A percentile compares a stretch with the other conserved stretches of the same genome.
These are phyloP conservation scores for Acrodontium crateriforme DNA, from an alignment of 2,329 filamentous ascomycete genomes.

Conservation along the genomic window DNA sequence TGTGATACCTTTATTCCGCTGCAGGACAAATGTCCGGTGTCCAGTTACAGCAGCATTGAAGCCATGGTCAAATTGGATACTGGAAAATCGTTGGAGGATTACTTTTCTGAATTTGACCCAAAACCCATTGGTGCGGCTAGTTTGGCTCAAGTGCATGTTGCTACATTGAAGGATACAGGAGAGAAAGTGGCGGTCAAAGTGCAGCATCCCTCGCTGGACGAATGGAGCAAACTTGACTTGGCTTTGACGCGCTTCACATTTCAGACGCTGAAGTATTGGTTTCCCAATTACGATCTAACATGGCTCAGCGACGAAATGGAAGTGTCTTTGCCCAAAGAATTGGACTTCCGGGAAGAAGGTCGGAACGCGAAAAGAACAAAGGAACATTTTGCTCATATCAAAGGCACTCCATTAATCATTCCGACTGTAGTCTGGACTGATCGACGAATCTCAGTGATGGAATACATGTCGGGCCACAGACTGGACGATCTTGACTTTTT, in stretches of 20 bases:
- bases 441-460: constrained; percentile 86
- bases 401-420: constrained; percentile 69
- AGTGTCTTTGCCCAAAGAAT: constrained; percentile 71
- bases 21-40: constrained; percentile 90
- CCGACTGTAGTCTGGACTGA: constrained; percentile 83
- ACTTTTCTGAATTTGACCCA: constrained; percentile 72
- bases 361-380: constrained; percentile 67
- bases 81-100: constrained; percentile 60
- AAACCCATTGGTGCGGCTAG: constrained; percentile 84
- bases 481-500: constrained; percentile 82
- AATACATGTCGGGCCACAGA: constrained; percentile 72
- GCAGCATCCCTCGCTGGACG: constrained; percentile 77
- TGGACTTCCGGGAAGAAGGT: constrained; percentile 79
- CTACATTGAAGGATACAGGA: constrained; percentile 65
- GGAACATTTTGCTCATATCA: constrained; percentile 64
- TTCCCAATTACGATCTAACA: constrained; percentile 93
- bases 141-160: constrained; percentile 85
- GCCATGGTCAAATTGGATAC: constrained; percentile 79
- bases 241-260: constrained; percentile 81
- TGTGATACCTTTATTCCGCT: constrained; percentile 89
- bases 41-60: constrained; percentile 73
- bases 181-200: constrained; percentile 92
- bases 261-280: constrained; percentile 76
- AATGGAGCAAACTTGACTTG: constrained; percentile 83
- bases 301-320: constrained; percentile 95